These are phyloP conservation scores for Scheffersomyces lignicola DNA, from an alignment of 1,139 yeast genomes.

Conservation along the genomic window DNA sequence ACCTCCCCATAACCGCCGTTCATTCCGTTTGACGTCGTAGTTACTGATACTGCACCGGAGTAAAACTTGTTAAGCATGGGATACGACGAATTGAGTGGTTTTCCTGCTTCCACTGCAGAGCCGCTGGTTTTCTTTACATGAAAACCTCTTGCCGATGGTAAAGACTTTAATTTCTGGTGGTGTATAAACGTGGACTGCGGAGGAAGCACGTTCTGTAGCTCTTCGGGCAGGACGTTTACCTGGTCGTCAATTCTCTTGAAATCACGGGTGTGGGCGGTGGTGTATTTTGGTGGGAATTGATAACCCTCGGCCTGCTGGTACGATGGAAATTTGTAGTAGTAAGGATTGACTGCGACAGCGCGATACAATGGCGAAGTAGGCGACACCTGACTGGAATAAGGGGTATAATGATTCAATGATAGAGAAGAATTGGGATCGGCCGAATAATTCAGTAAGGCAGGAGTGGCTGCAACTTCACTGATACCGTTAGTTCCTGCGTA, in stretches of 20 bases:
- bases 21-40: neutral
- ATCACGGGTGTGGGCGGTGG: neutral
- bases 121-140: neutral
- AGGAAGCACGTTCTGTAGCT: neutral
- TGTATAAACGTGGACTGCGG: conserved; percentile 3
- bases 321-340: neutral
- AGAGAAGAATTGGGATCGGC: too few relatives aligned
- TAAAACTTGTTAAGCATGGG: neutral
- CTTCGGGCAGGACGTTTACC: neutral
- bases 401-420: neutral
- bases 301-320: neutral
- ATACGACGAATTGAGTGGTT: neutral
- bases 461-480: conserved; percentile 1
- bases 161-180: conserved; percentile 12
- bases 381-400: neutral
- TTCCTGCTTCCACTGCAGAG: neutral
- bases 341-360: neutral
- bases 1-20: neutral
- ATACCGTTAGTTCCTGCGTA: too few relatives aligned
- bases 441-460: too few relatives aligned
- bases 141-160: conserved; percentile 6
- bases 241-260: neutral
- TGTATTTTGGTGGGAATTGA: neutral
- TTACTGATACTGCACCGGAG: neutral
- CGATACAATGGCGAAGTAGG: neutral